A percentile compares a stretch with the other conserved stretches of the same genome.
Evolutionary conservation across 2,329 filamentous ascomycete genomes (phyloP).

Genomic region (Lanzia echinophila): DNA sequence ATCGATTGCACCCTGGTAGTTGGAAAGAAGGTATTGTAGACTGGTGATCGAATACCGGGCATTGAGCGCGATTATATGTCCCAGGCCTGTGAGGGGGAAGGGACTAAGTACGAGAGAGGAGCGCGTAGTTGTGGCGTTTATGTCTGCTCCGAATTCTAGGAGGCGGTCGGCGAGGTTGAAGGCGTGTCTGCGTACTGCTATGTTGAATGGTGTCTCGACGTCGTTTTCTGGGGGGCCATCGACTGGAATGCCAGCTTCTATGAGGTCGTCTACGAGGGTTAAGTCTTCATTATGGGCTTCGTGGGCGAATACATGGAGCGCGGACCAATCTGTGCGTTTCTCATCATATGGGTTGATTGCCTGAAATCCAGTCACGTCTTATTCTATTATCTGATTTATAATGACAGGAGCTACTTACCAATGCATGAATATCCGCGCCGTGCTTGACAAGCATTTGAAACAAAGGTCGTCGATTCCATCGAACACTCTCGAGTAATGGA

Average conservation of each 20-base stretch:
- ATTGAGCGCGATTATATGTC: background rate
- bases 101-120: background rate
- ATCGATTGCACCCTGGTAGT: background rate
- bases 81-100: background rate
- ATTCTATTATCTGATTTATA: background rate
- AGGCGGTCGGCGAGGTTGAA: background rate
- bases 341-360: background rate
- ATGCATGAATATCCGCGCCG: background rate
- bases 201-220: background rate
- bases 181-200: background rate
- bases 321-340: background rate
- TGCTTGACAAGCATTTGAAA: background rate
- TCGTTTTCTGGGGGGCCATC: background rate
- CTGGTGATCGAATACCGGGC: background rate
- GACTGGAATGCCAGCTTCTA: background rate
- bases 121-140: background rate
- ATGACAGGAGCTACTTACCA: background rate
- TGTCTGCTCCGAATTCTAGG: background rate
- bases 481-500: background rate
- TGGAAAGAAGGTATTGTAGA: background rate
- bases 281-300: background rate
- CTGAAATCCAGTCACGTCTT: background rate
- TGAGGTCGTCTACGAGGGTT: background rate
- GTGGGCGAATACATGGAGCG: conserved; percentile 1
- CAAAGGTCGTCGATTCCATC: background rate